Evolutionary conservation across 2,329 filamentous ascomycete genomes (phyloP), one percentile per base, ranked within the genome.

Genomic region (Penicillium brasilianum): DNA sequence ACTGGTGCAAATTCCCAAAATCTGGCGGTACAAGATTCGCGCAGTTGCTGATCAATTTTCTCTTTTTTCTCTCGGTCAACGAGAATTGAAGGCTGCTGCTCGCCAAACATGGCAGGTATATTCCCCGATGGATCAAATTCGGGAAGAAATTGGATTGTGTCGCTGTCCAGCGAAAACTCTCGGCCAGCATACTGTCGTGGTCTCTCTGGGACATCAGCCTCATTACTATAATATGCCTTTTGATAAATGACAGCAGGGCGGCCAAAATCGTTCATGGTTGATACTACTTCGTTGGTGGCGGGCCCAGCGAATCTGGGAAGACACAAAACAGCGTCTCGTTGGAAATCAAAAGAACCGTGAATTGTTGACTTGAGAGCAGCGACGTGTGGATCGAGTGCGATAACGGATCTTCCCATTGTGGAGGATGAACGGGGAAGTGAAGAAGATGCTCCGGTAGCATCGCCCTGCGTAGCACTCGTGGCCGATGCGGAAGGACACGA

Each of bases 111-210:
- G 14, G 86, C 85, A 13, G 79, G 74, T 3, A 85, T 87, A 28
- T 78, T 80, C 8, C 86, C 88, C 6, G 80, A 84, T 1, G 86
- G 77, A 71, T 96, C 88, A 66, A 98, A 98, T 0, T 86, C 81
- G 0, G 93, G 91, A 2, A 98, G 84, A 76, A 88, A 97, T 0
- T 91, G 91, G 8, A 96, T 73, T 1, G 90, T 91, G 57, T 85
- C 87, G 61, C 93, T 90, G 69, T 88, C 85, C 7, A 97, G 79
- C 60, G 87, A 89, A 73, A 96, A 97, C 69, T 96, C 91, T 67
- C 88, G 88, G 3, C 94, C 94, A 7, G 91, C 94, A 77, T 97
- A 98, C 76, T 97, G 92, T 56, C 92, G 84, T 34, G 84, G 77
- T 56, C 89, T 85, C 41, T 89, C 84, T 13, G 93, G 93, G 0